phyloP scores from a whole-genome alignment of 805 yeast genomes.

The Starmerella vaccinii region DNA sequence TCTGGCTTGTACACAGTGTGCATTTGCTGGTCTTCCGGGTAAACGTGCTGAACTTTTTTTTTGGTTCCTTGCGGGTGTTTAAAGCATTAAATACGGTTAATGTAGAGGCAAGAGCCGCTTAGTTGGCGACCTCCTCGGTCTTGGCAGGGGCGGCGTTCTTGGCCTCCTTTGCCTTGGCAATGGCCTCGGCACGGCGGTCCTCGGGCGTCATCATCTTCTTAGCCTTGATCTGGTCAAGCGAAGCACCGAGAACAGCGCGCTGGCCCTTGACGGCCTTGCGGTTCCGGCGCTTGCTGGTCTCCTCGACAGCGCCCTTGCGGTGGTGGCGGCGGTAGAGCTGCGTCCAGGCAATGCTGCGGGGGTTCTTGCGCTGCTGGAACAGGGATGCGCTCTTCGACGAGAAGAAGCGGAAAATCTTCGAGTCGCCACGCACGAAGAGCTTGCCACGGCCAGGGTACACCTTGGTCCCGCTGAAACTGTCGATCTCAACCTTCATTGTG shows the following conservation, averaged over 20 bases:
- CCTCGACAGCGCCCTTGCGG: slow-evolving; percentile 99
- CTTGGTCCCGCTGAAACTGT: slow-evolving; percentile 98
- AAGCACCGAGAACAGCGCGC: slow-evolving; percentile 99
- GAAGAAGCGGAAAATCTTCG: slow-evolving; percentile 99
- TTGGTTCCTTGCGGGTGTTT: background rate
- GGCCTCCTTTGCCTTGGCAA: slow-evolving; percentile 41
- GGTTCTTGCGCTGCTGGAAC: slow-evolving; percentile 99
- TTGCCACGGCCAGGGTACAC: slow-evolving; percentile 99
- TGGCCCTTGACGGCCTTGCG: slow-evolving; percentile 97
- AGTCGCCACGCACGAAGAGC: slow-evolving; percentile 98
- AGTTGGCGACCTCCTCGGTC: slow-evolving; percentile 58
- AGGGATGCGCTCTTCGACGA: slow-evolving; percentile 94
- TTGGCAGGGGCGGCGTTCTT: slow-evolving; percentile 82
- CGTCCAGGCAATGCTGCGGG: slow-evolving; percentile 99
- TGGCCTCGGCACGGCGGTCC: slow-evolving; percentile 92
- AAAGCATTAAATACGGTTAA: slow-evolving; percentile 9
- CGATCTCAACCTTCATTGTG: slow-evolving; percentile 97
- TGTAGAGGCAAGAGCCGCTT: slow-evolving; percentile 9
- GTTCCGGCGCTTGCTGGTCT: slow-evolving; percentile 90
- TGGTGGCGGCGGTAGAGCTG: slow-evolving; percentile 99
- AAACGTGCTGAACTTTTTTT: background rate
- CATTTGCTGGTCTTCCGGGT: no score
- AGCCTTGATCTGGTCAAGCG: slow-evolving; percentile 95
- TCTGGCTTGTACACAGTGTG: no score
- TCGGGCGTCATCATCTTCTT: slow-evolving; percentile 94